Evolutionary conservation across 176 grass and related monocot species (phyloP).

Genomic region (Aegilops longissima): DNA sequence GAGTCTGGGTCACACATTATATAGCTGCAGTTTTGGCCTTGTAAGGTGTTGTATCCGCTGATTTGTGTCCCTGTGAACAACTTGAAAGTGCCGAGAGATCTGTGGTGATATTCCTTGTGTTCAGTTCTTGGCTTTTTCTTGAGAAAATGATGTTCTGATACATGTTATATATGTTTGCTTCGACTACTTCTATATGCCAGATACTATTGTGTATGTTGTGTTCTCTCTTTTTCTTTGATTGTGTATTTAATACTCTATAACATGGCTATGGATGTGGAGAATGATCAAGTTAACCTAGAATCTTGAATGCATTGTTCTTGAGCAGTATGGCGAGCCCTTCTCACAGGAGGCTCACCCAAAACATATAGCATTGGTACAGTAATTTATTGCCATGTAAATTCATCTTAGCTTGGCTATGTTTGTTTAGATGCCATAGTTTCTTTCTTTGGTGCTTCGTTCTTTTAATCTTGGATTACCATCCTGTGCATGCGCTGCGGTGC

Average conservation of each 20-base stretch:
- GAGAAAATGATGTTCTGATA: not conserved
- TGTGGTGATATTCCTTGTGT: not conserved
- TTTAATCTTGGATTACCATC: no score
- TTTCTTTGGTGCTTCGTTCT: no score
- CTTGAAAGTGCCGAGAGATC: not conserved
- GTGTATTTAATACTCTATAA: not conserved
- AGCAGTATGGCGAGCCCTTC: no score
- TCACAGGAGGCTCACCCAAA: no score
- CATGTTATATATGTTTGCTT: not conserved
- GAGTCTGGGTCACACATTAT: not conserved
- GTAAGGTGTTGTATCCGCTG: conserved; percentile 16
- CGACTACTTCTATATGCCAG: not conserved
- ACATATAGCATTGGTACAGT: no score
- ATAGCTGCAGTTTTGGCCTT: conserved; percentile 20
- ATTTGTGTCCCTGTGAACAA: conserved; percentile 1
- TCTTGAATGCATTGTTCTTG: no score
- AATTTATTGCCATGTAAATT: no score
- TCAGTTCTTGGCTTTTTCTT: not conserved
- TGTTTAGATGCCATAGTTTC: no score
- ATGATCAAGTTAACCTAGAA: not conserved
- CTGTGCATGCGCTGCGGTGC: no score
- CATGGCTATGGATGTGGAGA: not conserved
- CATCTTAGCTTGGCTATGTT: no score
- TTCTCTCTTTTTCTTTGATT: not conserved
- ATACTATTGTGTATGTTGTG: not conserved